Evolutionary conservation across 176 grass and related monocot genomes (phyloP).

Genomic region (Oryza australiensis): DNA sequence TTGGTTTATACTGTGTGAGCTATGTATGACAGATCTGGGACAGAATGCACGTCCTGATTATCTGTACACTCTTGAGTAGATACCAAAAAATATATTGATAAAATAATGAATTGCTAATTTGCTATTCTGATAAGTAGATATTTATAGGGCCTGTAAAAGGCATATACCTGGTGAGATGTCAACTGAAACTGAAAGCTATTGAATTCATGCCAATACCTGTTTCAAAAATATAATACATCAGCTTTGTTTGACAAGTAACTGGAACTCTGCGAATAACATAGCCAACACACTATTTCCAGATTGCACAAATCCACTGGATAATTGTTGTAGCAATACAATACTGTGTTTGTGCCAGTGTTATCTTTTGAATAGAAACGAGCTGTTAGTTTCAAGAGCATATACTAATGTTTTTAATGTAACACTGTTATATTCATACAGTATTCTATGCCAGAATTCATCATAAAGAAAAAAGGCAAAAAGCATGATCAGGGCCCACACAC

Average conservation of each 20-base stretch:
- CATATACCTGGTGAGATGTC: slow-evolving; percentile 93
- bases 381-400: not conserved
- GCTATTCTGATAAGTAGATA: slow-evolving; percentile 24
- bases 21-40: slow-evolving; percentile 21
- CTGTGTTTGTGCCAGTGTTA: not conserved
- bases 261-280: slow-evolving; percentile 1
- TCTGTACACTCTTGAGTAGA: not conserved
- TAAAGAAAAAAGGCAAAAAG: not conserved
- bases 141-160: not conserved
- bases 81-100: slow-evolving; percentile 3
- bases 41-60: slow-evolving; percentile 17
- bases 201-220: slow-evolving; percentile 98
- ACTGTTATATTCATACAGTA: not conserved
- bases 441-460: not conserved
- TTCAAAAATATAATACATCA: slow-evolving; percentile 34
- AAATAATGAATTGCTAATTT: not conserved
- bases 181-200: slow-evolving; percentile 98
- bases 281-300: not conserved
- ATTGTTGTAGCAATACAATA: slow-evolving; percentile 23
- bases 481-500: not conserved
- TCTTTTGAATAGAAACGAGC: slow-evolving; percentile 1
- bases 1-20: slow-evolving; percentile 4
- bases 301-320: not conserved
- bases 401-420: slow-evolving; percentile 9
- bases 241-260: slow-evolving; percentile 12